Percentiles rank a stretch among this genome's conserved stretches.
Evolutionary conservation across 2,329 filamentous ascomycete species (phyloP).

Genomic region (Celoporthe dispersa): DNA sequence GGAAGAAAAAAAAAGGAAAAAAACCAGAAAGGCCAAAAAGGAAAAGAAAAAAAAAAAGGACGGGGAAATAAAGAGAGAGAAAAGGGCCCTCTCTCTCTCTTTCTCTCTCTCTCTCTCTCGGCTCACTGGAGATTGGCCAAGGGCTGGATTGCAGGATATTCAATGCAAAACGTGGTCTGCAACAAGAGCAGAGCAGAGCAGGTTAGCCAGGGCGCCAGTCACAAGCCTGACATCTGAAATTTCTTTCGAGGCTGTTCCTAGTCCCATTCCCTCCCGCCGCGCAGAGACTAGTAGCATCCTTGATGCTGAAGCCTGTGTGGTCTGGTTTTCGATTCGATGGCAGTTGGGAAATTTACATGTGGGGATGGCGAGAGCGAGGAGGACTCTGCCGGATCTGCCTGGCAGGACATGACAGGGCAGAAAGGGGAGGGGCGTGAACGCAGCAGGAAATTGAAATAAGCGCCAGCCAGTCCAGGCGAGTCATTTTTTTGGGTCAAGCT

Average conservation of each 20-base stretch:
- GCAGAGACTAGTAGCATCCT: constrained; percentile 20
- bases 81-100: too few relatives aligned
- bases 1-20: too few relatives aligned
- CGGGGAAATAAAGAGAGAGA: too few relatives aligned
- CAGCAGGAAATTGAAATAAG: constrained; percentile 25
- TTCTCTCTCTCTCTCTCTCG: not conserved
- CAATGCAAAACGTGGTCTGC: constrained; percentile 27
- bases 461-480: constrained; percentile 25
- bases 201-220: constrained; percentile 14
- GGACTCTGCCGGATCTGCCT: constrained; percentile 12
- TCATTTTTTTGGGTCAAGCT: constrained; percentile 24
- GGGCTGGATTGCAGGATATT: constrained; percentile 29
- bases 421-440: constrained; percentile 23
- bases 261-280: constrained; percentile 9
- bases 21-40: too few relatives aligned
- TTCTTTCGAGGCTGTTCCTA: constrained; percentile 16
- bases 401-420: constrained; percentile 11
- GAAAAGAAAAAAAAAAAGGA: too few relatives aligned
- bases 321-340: constrained; percentile 19
- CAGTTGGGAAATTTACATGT: constrained; percentile 21
- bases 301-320: constrained; percentile 18
- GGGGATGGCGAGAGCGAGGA: constrained; percentile 11
- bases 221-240: constrained; percentile 15
- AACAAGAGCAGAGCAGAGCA: constrained; percentile 12
- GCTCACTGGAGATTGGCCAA: constrained; percentile 17